Base-by-base conservation (phyloP, 805 yeast species). In the Pichia scutulata region DNA sequence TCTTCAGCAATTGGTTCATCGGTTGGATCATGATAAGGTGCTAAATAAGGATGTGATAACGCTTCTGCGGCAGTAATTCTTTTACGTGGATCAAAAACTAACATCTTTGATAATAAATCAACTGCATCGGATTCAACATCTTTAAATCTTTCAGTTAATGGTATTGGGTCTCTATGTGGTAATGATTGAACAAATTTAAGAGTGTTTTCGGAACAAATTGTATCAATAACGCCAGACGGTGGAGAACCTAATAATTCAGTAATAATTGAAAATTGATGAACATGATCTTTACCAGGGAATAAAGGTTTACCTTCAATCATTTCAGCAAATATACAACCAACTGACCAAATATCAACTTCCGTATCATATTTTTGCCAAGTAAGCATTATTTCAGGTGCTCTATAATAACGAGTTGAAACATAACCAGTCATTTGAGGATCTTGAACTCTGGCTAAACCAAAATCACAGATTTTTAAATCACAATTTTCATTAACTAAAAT, bases 1-100 rank as follows among this genome's bases (percentile, higher is more conserved):
- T 85, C 87, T 45, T 82, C 88, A 28, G 98, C 96, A 6, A 80
- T 85, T 1, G 99, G 99, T 70, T 93, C 99, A 69, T 93, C 99
- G 4, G 89, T 79, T 30, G 98, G 96, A 63, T 93, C 99, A 67
- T 93, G 99, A 68, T 92, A 93, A 13, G 96, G 96, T 25, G 89
- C 86, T 69, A 93, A 72, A 68, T 93, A 93, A 10, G 93, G 93
- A 66, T 93, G 98, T 12, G 82, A 77, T 61, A 93, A 75, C 2
- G 96, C 95, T 57, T 88, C 87, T 4, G 83, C 92, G 3, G 98
- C 98, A 19, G 95, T 86, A 53, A 90, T 86, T 69, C 99, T 82
- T 73, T 86, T 87, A 62, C 87, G 84, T 43, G 99, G 97, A 64
- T 93, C 98, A 64, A 93, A 93, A 4, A 90, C 89, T 50, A 93